A percentile compares a stretch with the other conserved stretches of the same genome.
Conservation (phyloP, 2,329 filamentous ascomycete species). For the Nothomitra cinnamomea region DNA sequence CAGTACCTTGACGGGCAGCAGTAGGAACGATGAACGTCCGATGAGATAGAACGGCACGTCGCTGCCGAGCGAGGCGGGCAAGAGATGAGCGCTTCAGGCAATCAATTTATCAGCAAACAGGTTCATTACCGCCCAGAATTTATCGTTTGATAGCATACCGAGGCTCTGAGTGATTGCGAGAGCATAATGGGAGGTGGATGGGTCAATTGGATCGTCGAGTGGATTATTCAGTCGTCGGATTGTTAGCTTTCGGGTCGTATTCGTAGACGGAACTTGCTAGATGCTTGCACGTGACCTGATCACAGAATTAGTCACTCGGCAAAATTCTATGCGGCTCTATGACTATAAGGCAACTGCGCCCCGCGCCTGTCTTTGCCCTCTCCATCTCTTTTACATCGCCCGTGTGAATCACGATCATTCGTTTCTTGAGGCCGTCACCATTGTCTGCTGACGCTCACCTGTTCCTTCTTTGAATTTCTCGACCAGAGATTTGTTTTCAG, state of each 20-base stretch:
- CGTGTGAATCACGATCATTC: not conserved
- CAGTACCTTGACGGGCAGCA: conserved; percentile 41
- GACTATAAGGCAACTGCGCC: not conserved
- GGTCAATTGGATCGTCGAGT: conserved; percentile 15
- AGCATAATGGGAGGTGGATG: conserved; percentile 18
- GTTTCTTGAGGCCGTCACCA: not conserved
- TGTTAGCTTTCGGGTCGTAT: conserved; percentile 12
- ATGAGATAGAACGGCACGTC: conserved; percentile 29
- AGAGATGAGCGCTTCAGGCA: conserved; percentile 23
- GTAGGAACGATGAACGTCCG: conserved; percentile 47
- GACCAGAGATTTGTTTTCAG: too few relatives aligned
- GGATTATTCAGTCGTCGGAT: conserved; percentile 9
- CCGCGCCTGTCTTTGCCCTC: not conserved
- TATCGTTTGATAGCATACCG: conserved; percentile 14
- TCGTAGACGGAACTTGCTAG: conserved; percentile 15
- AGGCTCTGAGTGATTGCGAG: conserved; percentile 19
- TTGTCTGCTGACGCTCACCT: too few relatives aligned
- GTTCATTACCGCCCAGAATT: conserved; percentile 4
- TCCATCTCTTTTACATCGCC: not conserved
- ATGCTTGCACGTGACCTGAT: not conserved
- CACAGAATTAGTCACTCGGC: not conserved
- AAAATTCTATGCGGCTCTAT: not conserved
- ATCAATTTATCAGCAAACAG: not conserved
- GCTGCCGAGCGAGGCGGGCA: conserved; percentile 41
- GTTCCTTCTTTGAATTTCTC: too few relatives aligned